These are phyloP conservation scores for Neopestalotiopsis sp. DNA, from an alignment of 2,329 filamentous ascomycete genomes.

Conservation along the genomic window DNA sequence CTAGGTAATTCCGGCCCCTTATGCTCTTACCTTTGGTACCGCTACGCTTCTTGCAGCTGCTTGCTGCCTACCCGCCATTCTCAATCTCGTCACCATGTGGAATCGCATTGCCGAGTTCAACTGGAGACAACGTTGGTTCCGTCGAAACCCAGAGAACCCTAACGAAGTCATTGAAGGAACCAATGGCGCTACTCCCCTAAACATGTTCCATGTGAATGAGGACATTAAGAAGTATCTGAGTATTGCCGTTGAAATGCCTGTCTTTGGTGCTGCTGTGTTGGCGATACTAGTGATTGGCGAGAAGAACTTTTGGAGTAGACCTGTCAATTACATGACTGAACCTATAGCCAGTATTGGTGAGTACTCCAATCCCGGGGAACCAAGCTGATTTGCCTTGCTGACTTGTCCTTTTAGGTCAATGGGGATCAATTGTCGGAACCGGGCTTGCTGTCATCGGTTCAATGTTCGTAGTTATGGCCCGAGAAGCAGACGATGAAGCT, in stretches of 20 bases:
- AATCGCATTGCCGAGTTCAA: constrained; percentile 69
- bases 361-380: constrained; percentile 25
- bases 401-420: constrained; percentile 51
- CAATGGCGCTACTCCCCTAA: constrained; percentile 57
- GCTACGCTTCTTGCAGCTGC: constrained; percentile 67
- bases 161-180: constrained; percentile 56
- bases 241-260: constrained; percentile 58
- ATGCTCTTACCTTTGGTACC: constrained; percentile 61
- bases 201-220: constrained; percentile 61
- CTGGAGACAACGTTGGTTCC: constrained; percentile 54
- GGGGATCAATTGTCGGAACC: constrained; percentile 65
- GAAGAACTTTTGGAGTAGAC: constrained; percentile 65
- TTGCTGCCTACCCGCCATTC: constrained; percentile 68
- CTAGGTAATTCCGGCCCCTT: constrained; percentile 56
- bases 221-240: constrained; percentile 59
- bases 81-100: constrained; percentile 67
- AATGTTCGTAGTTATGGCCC: constrained; percentile 57
- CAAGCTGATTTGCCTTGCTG: not conserved
- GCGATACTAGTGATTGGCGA: constrained; percentile 67
- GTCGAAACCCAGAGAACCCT: constrained; percentile 32
- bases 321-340: constrained; percentile 64
- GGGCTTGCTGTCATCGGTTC: constrained; percentile 63
- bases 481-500: constrained; percentile 33
- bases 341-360: constrained; percentile 65
- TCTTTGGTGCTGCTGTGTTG: constrained; percentile 64